Base-by-base conservation (phyloP, 805 yeast genomes). In the Diddensiella santjacobensis region DNA sequence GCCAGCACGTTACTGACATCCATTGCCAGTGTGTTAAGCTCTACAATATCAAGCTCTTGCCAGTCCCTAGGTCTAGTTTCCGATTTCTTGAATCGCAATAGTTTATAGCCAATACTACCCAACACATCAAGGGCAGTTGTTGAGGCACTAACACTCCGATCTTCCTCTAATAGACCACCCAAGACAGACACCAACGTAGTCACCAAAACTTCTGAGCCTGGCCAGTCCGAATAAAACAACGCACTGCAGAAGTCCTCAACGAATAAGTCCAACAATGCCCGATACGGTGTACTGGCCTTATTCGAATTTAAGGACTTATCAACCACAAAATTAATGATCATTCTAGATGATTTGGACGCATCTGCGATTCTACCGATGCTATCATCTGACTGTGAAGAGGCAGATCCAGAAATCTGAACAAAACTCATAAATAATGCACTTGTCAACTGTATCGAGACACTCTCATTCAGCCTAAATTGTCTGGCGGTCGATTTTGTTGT, bases 41-140 rank as follows among this genome's bases (percentile, higher is more conserved):
- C 20, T 3, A 3, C 8, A 3, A 11, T 3, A 18, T 18, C 19
- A 6, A 42, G 20, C n/a, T 42, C 39, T 5, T 18, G 20, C 39
- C 22, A 18, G 6, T 42, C 45, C 8, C 18, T 24, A 19, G 22
- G 18, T 3, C 15, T 31, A 8, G 19, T 29, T 4, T 29, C 45
- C 15, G 10, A 47, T 47, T 30, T 48, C 50, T 62, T 71, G 13
- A 77, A 45, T 3, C 64, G 62, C 19, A 75, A 58, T 42, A 83
- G 71, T 33, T 68, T 70, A 2, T 76, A 71, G 0, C 86, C 89
- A 22, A 83, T 74, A 11, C 66, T 49, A 0, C 91, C 89, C n/a
- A 80, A 64, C 53, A 80, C 56, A 47, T 84, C 90, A 44, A 86
- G 61, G 2, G 78, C 70, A 80, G 84, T 4, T 75, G 65, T 4